phyloP scores from a whole-genome alignment of 2,329 filamentous ascomycete species.

The Fusarium coffeatum region DNA sequence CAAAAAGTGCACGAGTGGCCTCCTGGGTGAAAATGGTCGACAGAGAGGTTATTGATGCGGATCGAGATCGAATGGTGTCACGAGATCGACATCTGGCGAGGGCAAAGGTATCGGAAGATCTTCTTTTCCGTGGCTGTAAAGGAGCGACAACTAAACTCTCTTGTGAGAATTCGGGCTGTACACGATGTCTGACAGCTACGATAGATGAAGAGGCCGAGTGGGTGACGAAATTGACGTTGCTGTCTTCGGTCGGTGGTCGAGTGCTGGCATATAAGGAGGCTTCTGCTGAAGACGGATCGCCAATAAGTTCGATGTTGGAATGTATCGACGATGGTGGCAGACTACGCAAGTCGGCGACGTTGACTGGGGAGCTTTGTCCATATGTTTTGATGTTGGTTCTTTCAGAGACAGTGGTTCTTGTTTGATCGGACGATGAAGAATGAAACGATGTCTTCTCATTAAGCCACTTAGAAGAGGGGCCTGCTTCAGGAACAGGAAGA shows the following conservation, averaged over 20 bases:
- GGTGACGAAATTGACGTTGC: conserved; percentile 65
- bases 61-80: conserved; percentile 64
- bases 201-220: conserved; percentile 56
- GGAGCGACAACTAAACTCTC: conserved; percentile 71
- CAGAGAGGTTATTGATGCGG: conserved; percentile 67
- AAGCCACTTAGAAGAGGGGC: conserved; percentile 36
- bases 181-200: conserved; percentile 48
- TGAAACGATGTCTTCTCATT: conserved; percentile 40
- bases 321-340: conserved; percentile 57
- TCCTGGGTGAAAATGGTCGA: conserved; percentile 66
- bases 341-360: conserved; percentile 53
- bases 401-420: conserved; percentile 61
- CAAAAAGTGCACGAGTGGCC: conserved; percentile 51
- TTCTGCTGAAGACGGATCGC: conserved; percentile 61
- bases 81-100: conserved; percentile 63
- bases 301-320: conserved; percentile 65
- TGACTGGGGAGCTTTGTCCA: conserved; percentile 57
- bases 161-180: conserved; percentile 65
- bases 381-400: conserved; percentile 67
- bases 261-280: conserved; percentile 53
- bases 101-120: conserved; percentile 61
- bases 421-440: conserved; percentile 48
- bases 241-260: conserved; percentile 53
- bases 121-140: conserved; percentile 60
- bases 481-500: conserved; percentile 31